Conservation (phyloP, 768 basidiomycete species). For the Panellus pusillus region DNA sequence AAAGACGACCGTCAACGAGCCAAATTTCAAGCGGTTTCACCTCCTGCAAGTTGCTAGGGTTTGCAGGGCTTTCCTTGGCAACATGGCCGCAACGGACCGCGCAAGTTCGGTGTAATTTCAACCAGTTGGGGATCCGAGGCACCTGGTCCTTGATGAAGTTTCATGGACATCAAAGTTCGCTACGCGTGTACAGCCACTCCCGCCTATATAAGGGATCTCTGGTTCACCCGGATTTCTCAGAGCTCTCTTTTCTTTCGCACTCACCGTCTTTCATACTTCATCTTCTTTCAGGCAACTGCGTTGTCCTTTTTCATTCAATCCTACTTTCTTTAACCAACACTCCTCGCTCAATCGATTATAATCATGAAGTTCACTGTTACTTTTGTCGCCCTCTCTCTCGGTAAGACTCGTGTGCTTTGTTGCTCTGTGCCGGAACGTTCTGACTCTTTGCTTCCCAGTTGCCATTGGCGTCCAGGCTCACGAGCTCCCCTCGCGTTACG, state of each 20-base stretch:
- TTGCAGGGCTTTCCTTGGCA: too few relatives aligned
- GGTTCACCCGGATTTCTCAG: not conserved
- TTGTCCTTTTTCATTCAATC: constrained; percentile 11
- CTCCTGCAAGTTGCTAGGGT: not conserved
- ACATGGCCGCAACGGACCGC: too few relatives aligned
- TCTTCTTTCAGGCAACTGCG: constrained; percentile 12
- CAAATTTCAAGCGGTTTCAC: not conserved
- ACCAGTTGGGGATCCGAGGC: too few relatives aligned
- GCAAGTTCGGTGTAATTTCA: too few relatives aligned
- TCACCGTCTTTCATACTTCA: not conserved
- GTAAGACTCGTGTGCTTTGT: not conserved
- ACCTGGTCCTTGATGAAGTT: too few relatives aligned
- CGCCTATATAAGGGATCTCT: too few relatives aligned
- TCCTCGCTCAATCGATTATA: not conserved
- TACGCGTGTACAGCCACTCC: too few relatives aligned
- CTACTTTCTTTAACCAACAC: not conserved
- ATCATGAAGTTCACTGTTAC: constrained; percentile 20
- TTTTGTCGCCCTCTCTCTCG: constrained; percentile 12
- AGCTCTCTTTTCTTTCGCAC: not conserved
- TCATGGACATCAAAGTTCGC: too few relatives aligned
- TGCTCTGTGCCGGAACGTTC: too few relatives aligned
- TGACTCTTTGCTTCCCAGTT: not conserved
- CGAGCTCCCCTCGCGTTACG: constrained; percentile 6
- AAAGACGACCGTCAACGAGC: not conserved
- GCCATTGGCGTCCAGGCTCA: constrained; percentile 10